These are phyloP conservation scores for Debaryomycetaceae sp. DNA, from an alignment of 1,139 yeast species.

Conservation along the genomic window DNA sequence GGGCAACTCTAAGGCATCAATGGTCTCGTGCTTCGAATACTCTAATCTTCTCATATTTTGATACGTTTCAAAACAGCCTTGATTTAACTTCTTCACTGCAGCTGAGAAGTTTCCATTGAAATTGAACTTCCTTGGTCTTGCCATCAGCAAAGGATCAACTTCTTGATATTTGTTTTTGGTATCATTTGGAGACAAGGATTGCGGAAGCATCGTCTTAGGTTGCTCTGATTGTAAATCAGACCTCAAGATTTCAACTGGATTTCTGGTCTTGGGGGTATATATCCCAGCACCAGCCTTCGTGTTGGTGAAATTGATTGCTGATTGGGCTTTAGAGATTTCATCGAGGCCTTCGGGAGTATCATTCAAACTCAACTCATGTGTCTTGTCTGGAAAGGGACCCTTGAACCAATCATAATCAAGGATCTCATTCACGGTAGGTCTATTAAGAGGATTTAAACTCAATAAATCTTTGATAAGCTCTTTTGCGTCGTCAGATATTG, in stretches of 20 bases:
- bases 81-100: slow-evolving; percentile 38
- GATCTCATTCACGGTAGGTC: slow-evolving; percentile 80
- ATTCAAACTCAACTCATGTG: slow-evolving; percentile 59
- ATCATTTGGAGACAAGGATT: slow-evolving; percentile 88
- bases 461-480: slow-evolving; percentile 68
- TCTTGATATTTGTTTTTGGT: slow-evolving; percentile 86
- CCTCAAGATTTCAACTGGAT: slow-evolving; percentile 67
- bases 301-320: slow-evolving; percentile 65
- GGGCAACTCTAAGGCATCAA: slow-evolving; percentile 39
- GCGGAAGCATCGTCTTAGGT: slow-evolving; percentile 73
- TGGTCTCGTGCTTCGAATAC: slow-evolving; percentile 27
- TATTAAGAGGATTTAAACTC: slow-evolving; percentile 70
- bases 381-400: slow-evolving; percentile 77
- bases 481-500: slow-evolving; percentile 69
- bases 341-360: slow-evolving; percentile 58
- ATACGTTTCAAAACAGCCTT: slow-evolving; percentile 38
- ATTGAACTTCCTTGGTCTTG: slow-evolving; percentile 36
- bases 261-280: slow-evolving; percentile 50
- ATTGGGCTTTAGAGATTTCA: slow-evolving; percentile 54
- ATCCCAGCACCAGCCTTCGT: slow-evolving; percentile 67
- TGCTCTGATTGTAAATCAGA: slow-evolving; percentile 70
- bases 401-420: slow-evolving; percentile 81
- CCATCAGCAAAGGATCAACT: slow-evolving; percentile 41
- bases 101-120: slow-evolving; percentile 41
- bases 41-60: slow-evolving; percentile 42